Conservation (phyloP, 2,329 filamentous ascomycete genomes). For the Colletotrichum neosansevieriae region DNA sequence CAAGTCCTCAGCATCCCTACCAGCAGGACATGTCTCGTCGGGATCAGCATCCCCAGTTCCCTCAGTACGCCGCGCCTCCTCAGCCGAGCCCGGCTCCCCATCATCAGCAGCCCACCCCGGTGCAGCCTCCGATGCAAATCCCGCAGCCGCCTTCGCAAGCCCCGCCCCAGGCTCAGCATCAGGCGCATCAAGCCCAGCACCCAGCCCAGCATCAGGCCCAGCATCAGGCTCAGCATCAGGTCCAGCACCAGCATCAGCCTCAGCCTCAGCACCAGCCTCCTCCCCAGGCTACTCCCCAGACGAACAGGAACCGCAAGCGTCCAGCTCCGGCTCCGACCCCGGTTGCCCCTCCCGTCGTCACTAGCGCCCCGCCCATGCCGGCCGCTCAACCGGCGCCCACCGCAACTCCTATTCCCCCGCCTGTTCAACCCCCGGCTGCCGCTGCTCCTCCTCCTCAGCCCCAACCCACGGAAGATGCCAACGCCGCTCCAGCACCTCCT, state of each 20-base stretch:
- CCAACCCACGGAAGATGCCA: constrained; percentile 50
- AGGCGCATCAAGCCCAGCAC: constrained; percentile 13
- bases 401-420: constrained; percentile 46
- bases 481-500: constrained; percentile 56
- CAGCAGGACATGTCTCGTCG: constrained; percentile 64
- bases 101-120: constrained; percentile 54
- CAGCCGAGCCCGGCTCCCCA: constrained; percentile 55
- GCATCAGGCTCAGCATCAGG: constrained; percentile 3
- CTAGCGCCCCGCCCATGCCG: constrained; percentile 41
- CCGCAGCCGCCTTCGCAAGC: constrained; percentile 53
- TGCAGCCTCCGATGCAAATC: constrained; percentile 59
- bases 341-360: constrained; percentile 49
- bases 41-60: constrained; percentile 57
- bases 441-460: constrained; percentile 48
- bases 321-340: constrained; percentile 55
- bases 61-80: constrained; percentile 52
- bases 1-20: constrained; percentile 60
- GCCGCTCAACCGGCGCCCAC: constrained; percentile 52
- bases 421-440: constrained; percentile 49
- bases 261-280: constrained; percentile 46
- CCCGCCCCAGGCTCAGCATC: constrained; percentile 47
- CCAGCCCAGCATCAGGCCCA: constrained; percentile 24
- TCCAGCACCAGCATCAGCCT: constrained; percentile 26
- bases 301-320: constrained; percentile 42
- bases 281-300: constrained; percentile 50